A percentile compares a stretch with the other conserved stretches of the same genome.
These are phyloP conservation scores for Monosporascus sp. DNA, from an alignment of 2,329 filamentous ascomycete species.

Conservation along the genomic window DNA sequence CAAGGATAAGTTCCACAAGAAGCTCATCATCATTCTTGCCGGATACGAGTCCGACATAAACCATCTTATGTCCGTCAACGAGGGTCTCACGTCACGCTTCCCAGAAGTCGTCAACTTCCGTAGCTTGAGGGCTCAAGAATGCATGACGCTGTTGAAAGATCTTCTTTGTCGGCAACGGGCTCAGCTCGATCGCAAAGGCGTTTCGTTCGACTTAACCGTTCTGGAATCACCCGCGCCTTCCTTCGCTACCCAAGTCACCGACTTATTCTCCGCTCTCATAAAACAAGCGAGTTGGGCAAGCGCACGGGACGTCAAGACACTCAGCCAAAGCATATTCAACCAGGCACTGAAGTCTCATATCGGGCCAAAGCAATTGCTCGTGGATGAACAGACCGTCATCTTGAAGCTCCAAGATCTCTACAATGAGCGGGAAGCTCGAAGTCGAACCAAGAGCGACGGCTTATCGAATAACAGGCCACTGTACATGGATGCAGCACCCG, in stretches of 20 bases:
- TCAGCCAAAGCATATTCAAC: constrained; percentile 47
- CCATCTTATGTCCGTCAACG: constrained; percentile 54
- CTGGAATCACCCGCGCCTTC: constrained; percentile 6
- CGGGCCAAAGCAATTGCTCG: background rate
- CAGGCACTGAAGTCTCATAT: constrained; percentile 16
- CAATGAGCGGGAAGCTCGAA: constrained; percentile 1
- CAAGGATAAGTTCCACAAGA: constrained; percentile 51
- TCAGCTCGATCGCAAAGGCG: constrained; percentile 22
- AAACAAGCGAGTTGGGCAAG: constrained; percentile 53
- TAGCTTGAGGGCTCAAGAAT: constrained; percentile 34
- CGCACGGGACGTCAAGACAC: constrained; percentile 53
- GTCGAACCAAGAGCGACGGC: background rate
- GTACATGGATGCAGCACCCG: background rate
- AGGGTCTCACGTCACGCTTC: constrained; percentile 59
- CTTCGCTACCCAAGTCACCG: constrained; percentile 19
- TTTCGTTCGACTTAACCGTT: background rate
- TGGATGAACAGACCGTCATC: constrained; percentile 2
- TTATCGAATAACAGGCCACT: background rate
- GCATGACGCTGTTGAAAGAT: constrained; percentile 36
- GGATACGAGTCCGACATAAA: constrained; percentile 65
- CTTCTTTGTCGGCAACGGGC: constrained; percentile 18
- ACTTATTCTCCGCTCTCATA: constrained; percentile 35
- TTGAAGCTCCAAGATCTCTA: constrained; percentile 4
- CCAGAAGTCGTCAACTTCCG: constrained; percentile 54
- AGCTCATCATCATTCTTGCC: constrained; percentile 61